Base-by-base conservation (phyloP, 768 basidiomycete species). In the Pulveroboletus sp. region DNA sequence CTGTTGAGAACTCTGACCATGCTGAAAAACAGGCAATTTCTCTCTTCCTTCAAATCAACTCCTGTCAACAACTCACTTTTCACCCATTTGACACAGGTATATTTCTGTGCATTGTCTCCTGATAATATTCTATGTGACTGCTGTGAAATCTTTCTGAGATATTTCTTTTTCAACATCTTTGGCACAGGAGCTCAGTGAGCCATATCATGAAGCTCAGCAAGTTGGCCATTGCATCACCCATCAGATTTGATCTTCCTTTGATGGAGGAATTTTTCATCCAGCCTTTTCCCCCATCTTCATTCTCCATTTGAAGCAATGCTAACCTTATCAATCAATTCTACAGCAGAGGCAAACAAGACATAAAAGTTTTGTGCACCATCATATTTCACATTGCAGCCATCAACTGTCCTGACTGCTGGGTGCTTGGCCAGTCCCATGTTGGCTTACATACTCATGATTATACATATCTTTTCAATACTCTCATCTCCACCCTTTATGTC, bases 21-120 rank as follows among this genome's bases (percentile, higher is more conserved):
- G 12, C 14, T 16, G 47, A 44, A 26, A 19, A 20, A 3, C 0
- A 19, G 12, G n/a, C 49, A 5, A 39, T 53, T 35, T 36, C 23
- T 12, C 19, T 14, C 0, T 48, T 53, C 14, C 38, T 48, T 1
- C 31, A 48, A 9, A 48, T 43, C 5, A 44, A 26, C 6, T 20
- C 4, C 16, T 53, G 51, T 45, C 29, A 38, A 2, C 27, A 43
- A 0, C 12, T 48, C 12, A 2, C 42, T 1, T 53, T 53, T 20
- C 0, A 20, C 2, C 37, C 22, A 0, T 48, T 53, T 26, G 51
- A 53, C 22, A 42, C 43, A 1, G 0, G 26, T 36, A 5, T 43
- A 48, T 31, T 53, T 38, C 1, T 53, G 51, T 12, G 43, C 38
- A 1, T 31, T 43, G 5, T 40, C 37, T 2, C 0, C 3, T 0